A percentile compares a stretch with the other conserved stretches of the same genome.
These are phyloP conservation scores for Ajuga reptans DNA, from an alignment of 305 asterid genomes.

Conservation along the genomic window DNA sequence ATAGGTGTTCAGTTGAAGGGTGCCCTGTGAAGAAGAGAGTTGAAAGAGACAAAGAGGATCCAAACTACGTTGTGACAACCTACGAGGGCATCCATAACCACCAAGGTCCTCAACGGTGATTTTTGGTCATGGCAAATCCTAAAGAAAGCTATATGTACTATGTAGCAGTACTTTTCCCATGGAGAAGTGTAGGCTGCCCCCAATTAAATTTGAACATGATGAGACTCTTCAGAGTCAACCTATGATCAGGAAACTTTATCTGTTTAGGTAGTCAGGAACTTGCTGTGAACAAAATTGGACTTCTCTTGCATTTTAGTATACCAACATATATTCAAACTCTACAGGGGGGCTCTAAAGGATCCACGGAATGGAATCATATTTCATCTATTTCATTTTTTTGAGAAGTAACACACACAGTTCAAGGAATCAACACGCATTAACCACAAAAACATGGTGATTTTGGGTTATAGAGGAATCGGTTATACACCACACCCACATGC, in stretches of 20 bases:
- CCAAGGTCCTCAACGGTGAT: conserved; percentile 43
- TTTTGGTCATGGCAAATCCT: neutral
- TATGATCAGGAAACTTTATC: conserved; percentile 13
- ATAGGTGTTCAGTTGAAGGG: conserved; percentile 65
- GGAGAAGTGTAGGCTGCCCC: neutral
- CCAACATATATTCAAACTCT: neutral
- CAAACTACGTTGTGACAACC: conserved; percentile 66
- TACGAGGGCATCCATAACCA: conserved; percentile 89
- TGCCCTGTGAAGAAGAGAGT: conserved; percentile 90
- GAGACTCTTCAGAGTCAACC: neutral
- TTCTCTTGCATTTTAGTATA: neutral
- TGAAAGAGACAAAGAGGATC: conserved; percentile 75
- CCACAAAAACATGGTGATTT: too few relatives aligned
- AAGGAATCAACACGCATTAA: too few relatives aligned
- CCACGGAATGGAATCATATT: too few relatives aligned
- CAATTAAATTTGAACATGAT: neutral
- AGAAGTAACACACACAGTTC: too few relatives aligned
- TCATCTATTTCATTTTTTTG: too few relatives aligned
- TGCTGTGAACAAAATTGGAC: neutral
- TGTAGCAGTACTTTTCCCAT: neutral
- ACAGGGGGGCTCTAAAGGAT: neutral
- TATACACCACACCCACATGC: too few relatives aligned
- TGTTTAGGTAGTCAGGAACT: conserved; percentile 3
- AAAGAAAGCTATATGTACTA: neutral
- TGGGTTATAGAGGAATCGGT: too few relatives aligned